Percentiles rank a stretch among this genome's conserved stretches.
Evolutionary conservation across 1,284 basidiomycete species (phyloP).

Genomic region (Trichosporon faecale): DNA sequence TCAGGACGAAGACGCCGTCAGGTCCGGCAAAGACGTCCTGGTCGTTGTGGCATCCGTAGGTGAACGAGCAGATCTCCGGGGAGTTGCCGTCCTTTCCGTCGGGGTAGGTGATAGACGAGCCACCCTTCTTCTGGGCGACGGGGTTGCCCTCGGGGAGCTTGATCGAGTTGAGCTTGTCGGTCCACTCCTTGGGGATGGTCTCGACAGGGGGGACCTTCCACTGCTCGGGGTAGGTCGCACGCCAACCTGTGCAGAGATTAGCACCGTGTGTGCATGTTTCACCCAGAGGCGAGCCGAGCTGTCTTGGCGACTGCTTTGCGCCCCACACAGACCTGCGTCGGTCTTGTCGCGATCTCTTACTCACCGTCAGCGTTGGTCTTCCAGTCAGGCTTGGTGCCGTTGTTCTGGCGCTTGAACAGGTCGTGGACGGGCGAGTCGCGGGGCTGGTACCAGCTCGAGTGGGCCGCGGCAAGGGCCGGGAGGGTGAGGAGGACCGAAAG

Average conservation of each 20-base stretch:
- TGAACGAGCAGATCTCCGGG: conserved; percentile 47
- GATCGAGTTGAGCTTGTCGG: conserved; percentile 26
- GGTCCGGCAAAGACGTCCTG: conserved; percentile 39
- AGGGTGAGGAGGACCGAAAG: conserved; percentile 6
- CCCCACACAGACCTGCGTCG: background rate
- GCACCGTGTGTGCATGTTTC: background rate
- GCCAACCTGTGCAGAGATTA: conserved; percentile 18
- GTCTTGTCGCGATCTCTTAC: background rate
- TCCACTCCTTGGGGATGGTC: conserved; percentile 31
- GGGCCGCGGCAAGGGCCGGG: conserved; percentile 17
- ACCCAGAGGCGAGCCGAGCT: no score
- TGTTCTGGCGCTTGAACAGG: conserved; percentile 30
- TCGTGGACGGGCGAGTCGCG: conserved; percentile 19
- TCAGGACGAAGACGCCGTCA: conserved; percentile 41
- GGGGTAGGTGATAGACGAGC: conserved; percentile 26
- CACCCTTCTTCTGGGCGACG: conserved; percentile 26
- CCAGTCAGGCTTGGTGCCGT: conserved; percentile 13
- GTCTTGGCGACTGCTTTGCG: background rate
- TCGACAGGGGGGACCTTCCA: conserved; percentile 18
- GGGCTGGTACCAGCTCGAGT: conserved; percentile 19
- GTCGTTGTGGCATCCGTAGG: conserved; percentile 39
- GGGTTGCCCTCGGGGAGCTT: conserved; percentile 22
- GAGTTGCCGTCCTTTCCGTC: conserved; percentile 29
- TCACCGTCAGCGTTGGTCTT: conserved; percentile 20
- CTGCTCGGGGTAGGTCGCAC: conserved; percentile 25